A percentile compares a stretch with the other conserved stretches of the same genome.
Conservation (phyloP, 768 basidiomycete species). For the Cystofilobasidium ferigula region DNA sequence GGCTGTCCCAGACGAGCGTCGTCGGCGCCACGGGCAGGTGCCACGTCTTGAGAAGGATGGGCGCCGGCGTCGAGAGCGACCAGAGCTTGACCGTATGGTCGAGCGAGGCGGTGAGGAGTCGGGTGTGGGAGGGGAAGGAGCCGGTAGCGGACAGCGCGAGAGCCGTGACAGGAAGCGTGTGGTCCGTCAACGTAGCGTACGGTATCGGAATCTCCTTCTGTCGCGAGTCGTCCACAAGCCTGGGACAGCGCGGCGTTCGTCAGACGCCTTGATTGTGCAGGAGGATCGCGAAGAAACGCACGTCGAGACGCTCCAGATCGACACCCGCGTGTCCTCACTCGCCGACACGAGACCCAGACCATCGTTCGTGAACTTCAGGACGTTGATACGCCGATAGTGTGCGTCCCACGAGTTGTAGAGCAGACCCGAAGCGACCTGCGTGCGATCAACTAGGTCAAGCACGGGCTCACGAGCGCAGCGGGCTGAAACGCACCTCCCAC, state of each 20-base stretch:
- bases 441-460: neutral
- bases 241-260: slow-evolving; percentile 34
- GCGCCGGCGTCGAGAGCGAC: slow-evolving; percentile 19
- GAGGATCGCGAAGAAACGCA: slow-evolving; percentile 36
- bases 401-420: slow-evolving; percentile 86
- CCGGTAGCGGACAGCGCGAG: slow-evolving; percentile 64
- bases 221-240: slow-evolving; percentile 62
- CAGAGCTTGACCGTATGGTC: slow-evolving; percentile 76
- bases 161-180: slow-evolving; percentile 79
- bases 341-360: slow-evolving; percentile 69
- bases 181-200: slow-evolving; percentile 72
- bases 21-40: slow-evolving; percentile 20
- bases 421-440: slow-evolving; percentile 81
- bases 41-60: slow-evolving; percentile 22
- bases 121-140: slow-evolving; percentile 55
- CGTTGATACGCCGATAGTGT: slow-evolving; percentile 80
- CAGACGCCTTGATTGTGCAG: neutral
- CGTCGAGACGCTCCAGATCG: slow-evolving; percentile 83
- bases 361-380: slow-evolving; percentile 71
- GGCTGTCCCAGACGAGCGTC: slow-evolving; percentile 15
- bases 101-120: slow-evolving; percentile 65
- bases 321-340: slow-evolving; percentile 78
- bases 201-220: slow-evolving; percentile 67
- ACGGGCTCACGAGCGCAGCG: too few species aligned
- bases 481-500: slow-evolving; percentile 86